Evolutionary conservation across 208 protist species (phyloP).

Genomic region (Trypanosoma melophagium): DNA sequence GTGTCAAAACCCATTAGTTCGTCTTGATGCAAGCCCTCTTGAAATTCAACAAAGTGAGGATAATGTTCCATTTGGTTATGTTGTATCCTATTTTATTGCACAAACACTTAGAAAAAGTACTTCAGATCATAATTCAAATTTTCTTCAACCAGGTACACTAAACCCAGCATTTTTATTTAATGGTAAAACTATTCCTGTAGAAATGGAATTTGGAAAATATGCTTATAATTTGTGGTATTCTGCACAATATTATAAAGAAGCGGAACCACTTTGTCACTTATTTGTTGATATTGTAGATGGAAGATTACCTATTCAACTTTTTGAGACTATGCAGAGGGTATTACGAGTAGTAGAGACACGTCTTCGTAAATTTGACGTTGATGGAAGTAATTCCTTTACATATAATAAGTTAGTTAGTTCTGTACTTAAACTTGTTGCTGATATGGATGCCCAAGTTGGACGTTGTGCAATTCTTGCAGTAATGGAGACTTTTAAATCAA

Average conservation of each 20-base stretch:
- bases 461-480: constrained; percentile 52
- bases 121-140: constrained; percentile 1
- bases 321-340: constrained; percentile 33
- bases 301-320: constrained; percentile 41
- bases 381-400: constrained; percentile 47
- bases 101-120: constrained; percentile 25
- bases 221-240: constrained; percentile 78
- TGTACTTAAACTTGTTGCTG: constrained; percentile 43
- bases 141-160: constrained; percentile 41
- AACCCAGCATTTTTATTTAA: constrained; percentile 28
- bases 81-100: constrained; percentile 32
- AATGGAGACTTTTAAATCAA: constrained; percentile 58
- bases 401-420: constrained; percentile 50
- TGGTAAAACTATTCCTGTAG: constrained; percentile 33
- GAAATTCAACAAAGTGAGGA: constrained; percentile 46
- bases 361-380: constrained; percentile 38
- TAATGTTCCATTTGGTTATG: constrained; percentile 61
- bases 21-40: constrained; percentile 21
- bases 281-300: constrained; percentile 66
- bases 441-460: constrained; percentile 49
- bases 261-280: constrained; percentile 67
- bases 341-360: constrained; percentile 36
- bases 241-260: constrained; percentile 47
- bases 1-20: constrained; percentile 24
- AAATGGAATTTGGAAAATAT: constrained; percentile 62